phyloP scores from a whole-genome alignment of 495 filamentous ascomycete species.

The Podospora didyma region DNA sequence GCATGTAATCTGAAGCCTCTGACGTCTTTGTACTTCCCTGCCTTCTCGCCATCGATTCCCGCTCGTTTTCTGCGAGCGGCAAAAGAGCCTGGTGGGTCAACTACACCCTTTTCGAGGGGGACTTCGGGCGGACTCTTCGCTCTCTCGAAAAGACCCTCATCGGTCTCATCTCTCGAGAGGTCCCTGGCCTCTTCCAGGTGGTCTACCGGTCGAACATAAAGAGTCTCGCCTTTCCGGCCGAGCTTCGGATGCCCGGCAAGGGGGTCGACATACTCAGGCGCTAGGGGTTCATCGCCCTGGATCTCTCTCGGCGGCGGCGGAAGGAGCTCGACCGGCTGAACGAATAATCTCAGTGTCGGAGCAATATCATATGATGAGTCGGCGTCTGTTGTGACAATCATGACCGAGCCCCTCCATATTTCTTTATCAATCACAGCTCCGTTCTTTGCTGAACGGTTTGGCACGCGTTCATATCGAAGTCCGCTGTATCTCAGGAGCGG shows the following conservation, averaged over 20 bases:
- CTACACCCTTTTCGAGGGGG: constrained; percentile 21
- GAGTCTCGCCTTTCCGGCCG: constrained; percentile 69
- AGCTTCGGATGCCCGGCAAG: constrained; percentile 83
- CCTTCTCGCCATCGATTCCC: constrained; percentile 65
- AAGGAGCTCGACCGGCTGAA: constrained; percentile 77
- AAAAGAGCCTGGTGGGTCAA: constrained; percentile 42
- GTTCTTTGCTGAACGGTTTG: constrained; percentile 25
- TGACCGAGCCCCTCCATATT: constrained; percentile 86
- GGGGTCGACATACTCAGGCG: constrained; percentile 82
- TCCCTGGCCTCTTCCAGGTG: constrained; percentile 69
- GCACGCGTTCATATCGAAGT: constrained; percentile 53
- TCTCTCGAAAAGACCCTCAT: constrained; percentile 74
- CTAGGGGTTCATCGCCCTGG: constrained; percentile 58
- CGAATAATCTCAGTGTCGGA: constrained; percentile 77
- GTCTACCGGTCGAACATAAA: constrained; percentile 84
- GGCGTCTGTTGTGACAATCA: constrained; percentile 87
- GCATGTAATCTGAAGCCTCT: constrained; percentile 76
- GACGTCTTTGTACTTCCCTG: constrained; percentile 73
- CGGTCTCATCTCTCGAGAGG: constrained; percentile 69
- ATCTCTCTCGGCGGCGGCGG: constrained; percentile 74
- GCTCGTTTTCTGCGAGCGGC: constrained; percentile 42
- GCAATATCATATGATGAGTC: constrained; percentile 74
- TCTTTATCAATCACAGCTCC: constrained; percentile 54
- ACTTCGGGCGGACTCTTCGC: constrained; percentile 38
- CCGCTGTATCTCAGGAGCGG: constrained; percentile 87